A percentile compares a stretch with the other conserved stretches of the same genome.
phyloP scores from a whole-genome alignment of 2,329 filamentous ascomycete genomes.

The Trichoderma sp. region DNA sequence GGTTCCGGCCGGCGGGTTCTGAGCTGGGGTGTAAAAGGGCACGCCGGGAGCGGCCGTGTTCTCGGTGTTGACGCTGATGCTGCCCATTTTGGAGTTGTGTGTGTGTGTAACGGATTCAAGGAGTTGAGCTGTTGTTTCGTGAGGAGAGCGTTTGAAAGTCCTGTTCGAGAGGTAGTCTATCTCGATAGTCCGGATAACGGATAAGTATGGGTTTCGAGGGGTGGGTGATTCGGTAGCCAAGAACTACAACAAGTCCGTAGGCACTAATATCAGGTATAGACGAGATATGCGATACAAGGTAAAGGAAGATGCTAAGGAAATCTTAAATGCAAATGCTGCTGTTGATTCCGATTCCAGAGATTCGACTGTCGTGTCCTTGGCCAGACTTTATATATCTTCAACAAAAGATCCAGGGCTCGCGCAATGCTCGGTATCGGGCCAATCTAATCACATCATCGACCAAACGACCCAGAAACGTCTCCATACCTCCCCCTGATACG shows the following conservation, averaged over 20 bases:
- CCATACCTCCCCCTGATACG: neutral
- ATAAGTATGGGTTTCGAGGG: too few species aligned
- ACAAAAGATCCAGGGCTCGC: neutral
- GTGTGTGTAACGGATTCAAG: too few species aligned
- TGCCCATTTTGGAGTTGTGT: constrained; percentile 11
- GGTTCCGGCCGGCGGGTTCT: constrained; percentile 51
- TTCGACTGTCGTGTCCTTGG: neutral
- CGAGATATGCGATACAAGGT: neutral
- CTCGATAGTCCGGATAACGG: neutral
- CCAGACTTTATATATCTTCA: neutral
- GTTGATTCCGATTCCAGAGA: neutral
- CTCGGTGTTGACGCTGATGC: constrained; percentile 24
- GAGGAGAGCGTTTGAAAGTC: neutral
- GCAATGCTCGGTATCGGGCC: neutral
- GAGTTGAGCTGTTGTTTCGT: neutral
- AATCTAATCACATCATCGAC: neutral
- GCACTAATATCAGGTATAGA: too few species aligned
- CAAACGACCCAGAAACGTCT: neutral
- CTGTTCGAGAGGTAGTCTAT: neutral
- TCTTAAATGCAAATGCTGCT: neutral
- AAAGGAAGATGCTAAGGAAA: neutral
- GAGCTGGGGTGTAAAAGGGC: constrained; percentile 55
- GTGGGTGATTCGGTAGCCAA: too few species aligned
- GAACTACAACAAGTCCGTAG: too few species aligned
- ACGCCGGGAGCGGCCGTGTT: constrained; percentile 45